A percentile compares a stretch with the other conserved stretches of the same genome.
Evolutionary conservation across 148 eudicot species (phyloP).

Genomic region (Talinum fruticosum): DNA sequence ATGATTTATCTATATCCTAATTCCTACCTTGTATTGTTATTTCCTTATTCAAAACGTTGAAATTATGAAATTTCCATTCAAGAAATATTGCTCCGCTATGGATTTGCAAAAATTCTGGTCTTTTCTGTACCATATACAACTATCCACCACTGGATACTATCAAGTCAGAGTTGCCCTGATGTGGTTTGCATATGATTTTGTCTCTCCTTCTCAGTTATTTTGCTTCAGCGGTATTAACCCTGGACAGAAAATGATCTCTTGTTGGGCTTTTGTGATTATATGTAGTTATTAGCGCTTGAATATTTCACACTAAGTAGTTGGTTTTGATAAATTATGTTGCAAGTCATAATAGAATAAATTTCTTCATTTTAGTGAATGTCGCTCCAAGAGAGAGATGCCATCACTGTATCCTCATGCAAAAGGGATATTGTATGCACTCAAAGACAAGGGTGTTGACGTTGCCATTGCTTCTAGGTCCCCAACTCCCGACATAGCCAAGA

Average conservation of each 20-base stretch:
- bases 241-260: neutral
- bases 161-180: neutral
- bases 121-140: neutral
- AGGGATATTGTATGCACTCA: slow-evolving; percentile 82
- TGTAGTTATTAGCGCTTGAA: neutral
- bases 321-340: neutral
- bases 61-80: neutral
- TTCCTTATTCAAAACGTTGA: no score
- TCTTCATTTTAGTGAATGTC: slow-evolving; percentile 68
- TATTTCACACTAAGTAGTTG: neutral
- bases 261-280: neutral
- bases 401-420: slow-evolving; percentile 84
- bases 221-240: neutral
- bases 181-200: neutral
- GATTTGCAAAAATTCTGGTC: neutral
- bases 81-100: neutral
- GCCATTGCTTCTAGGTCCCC: slow-evolving; percentile 99
- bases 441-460: slow-evolving; percentile 76
- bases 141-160: neutral
- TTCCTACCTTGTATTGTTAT: no score
- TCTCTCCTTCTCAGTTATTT: neutral
- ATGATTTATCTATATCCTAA: no score
- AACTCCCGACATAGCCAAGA: slow-evolving; percentile 83
- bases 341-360: slow-evolving; percentile 2
- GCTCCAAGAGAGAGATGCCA: slow-evolving; percentile 87